Evolutionary conservation across 2,329 filamentous ascomycete species (phyloP), one percentile per base, ranked within the genome.

Genomic region (Stenocarpella maydis): DNA sequence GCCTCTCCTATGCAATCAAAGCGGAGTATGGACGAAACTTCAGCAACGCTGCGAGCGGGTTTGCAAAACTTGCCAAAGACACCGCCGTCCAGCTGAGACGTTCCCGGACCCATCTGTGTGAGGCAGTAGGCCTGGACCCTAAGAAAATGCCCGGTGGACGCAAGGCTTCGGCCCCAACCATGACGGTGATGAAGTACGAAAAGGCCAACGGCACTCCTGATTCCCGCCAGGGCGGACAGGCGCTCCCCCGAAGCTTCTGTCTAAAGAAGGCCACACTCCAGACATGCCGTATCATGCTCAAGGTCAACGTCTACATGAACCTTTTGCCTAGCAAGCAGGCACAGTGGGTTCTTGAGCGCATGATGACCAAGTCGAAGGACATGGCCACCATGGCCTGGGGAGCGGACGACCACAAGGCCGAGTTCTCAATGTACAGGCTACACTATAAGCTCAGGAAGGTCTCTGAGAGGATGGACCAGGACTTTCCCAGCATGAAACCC

Each of bases 371-470:
- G 19, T 31, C 65, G 31, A 49, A 12, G 3, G 34, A 26, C n/a
- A 54, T 67, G 52, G 65, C 65, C 7, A 21, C 12, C 6, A 7
- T 15, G 21, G 65, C 65, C 41, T 41, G 10, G 41, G 24, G 31
- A 21, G 65, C 31, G 21, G 43, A 43, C 15, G 21, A 67, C 15
- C 15, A 28, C 41, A 50, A 21, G 17, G 54, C 31, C n/a, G 65
- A 41, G 31, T 28, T 28, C n/a, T 21, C 4, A 19, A 47, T 60
- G 41, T 31, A 43, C 19, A 2, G 52, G 52, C 21, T 67, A 24
- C 19, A 37, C 9, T 41, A 58, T 24, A 67, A 58, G 31, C 39
- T 67, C 31, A 67, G 41, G 26, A 47, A 58, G 24, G 12, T 67
- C n/a, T 39, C 21, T 8, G 19, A 67, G 41, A 67, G 65, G 52